Evolutionary conservation across 2,329 filamentous ascomycete species (phyloP), one percentile per base, ranked within the genome.

Genomic region (Parafenestella ontariensis): DNA sequence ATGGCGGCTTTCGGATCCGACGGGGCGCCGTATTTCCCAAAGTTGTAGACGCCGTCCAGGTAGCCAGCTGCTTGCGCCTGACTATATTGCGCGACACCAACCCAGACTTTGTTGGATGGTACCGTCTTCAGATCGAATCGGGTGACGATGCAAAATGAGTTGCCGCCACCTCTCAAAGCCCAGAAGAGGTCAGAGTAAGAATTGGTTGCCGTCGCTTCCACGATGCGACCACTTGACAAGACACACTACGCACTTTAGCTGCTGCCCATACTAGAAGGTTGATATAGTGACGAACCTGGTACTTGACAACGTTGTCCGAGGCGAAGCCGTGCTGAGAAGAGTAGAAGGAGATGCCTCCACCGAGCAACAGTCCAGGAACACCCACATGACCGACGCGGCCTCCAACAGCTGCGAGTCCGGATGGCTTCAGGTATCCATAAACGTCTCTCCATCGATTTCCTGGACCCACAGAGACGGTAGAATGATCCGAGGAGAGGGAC

Each of bases 381-480:
- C 70, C 71, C n/a, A 74, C 69, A 42, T 62, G 63, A 13, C 59
- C 62, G 10, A 72, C 54, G 8, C 72, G 56, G 2, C 70, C 71
- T 2, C 71, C 71, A 8, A 71, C 62, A 47, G 66, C 64, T 31
- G 61, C 58, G 11, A 73, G 57, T 1, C 54, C 49, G 3, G 42
- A 53, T 10, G 51, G 47, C 24, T 72, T 58, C 1, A 75, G 52
- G 23, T 63, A 59, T 1, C 56, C 58, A 23, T 64, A 75, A 1
- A 74, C 70, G 33, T 72, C 62, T 8, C 60, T 60, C 71, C 72
- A 74, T 39, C 61, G 53, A 9, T 66, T 60, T 1, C 72, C 72
- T 15, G 72, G 60, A 1, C 71, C 71, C 13, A 74, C 58, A 3
- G 53, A 61, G 8, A 72, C 56, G 1, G 45, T 52, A 1, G 61